phyloP scores from a whole-genome alignment of 495 filamentous ascomycete species.

The Penicillium turbatum region DNA sequence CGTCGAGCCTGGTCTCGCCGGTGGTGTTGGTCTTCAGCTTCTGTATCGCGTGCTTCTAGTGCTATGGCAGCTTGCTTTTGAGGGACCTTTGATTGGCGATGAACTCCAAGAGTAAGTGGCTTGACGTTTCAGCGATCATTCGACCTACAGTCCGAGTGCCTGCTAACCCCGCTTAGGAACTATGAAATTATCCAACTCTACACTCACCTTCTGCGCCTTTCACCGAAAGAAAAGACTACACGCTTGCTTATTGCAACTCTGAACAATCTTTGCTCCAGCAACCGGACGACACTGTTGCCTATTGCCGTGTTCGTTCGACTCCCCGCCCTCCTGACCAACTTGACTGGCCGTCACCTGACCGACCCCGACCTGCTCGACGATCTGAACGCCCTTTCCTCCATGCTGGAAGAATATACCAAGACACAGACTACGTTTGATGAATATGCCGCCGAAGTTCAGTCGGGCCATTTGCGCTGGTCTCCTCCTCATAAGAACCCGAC shows the following conservation, averaged over 20 bases:
- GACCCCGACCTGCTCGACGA: slow-evolving; percentile 90
- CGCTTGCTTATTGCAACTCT: slow-evolving; percentile 85
- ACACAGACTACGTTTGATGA: slow-evolving; percentile 97
- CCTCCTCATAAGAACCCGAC: slow-evolving; percentile 84
- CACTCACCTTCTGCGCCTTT: slow-evolving; percentile 80
- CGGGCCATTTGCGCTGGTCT: slow-evolving; percentile 90
- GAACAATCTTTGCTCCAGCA: slow-evolving; percentile 71
- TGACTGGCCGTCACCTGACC: slow-evolving; percentile 76
- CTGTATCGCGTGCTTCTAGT: slow-evolving; percentile 91
- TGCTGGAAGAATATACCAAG: slow-evolving; percentile 89
- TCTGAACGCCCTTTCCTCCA: slow-evolving; percentile 65
- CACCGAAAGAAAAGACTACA: slow-evolving; percentile 97
- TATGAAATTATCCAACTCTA: slow-evolving; percentile 90
- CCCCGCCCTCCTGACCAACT: slow-evolving; percentile 73
- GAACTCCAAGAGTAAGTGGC: slow-evolving; percentile 74
- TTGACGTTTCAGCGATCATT: background rate
- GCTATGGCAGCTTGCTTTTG: slow-evolving; percentile 94
- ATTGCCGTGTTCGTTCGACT: slow-evolving; percentile 77
- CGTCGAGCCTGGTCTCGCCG: slow-evolving; percentile 62
- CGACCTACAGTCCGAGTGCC: background rate
- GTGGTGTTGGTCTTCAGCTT: slow-evolving; percentile 86
- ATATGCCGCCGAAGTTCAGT: slow-evolving; percentile 84
- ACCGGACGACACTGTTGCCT: slow-evolving; percentile 74
- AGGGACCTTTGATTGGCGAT: slow-evolving; percentile 75
- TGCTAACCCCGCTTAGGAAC: slow-evolving; percentile 51